These are phyloP conservation scores for Combretum micranthum DNA, from an alignment of 345 rosid species.

Conservation along the genomic window DNA sequence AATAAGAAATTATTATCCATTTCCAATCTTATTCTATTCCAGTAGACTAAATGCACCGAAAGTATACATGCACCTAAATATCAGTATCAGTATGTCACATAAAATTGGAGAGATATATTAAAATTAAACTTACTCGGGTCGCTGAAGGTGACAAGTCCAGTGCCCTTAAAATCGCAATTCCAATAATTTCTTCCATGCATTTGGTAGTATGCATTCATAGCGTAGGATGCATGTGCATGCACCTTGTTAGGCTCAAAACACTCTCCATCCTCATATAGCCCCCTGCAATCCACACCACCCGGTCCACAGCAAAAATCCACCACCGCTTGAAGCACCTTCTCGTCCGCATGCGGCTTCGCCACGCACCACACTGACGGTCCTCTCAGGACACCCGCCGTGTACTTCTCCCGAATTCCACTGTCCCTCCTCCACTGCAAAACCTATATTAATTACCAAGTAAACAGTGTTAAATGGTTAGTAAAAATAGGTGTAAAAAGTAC, in stretches of 20 bases:
- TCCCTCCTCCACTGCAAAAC: slow-evolving; percentile 26
- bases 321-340: slow-evolving; percentile 48
- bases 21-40: no score
- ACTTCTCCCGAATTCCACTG: slow-evolving; percentile 25
- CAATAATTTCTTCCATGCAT: slow-evolving; percentile 72
- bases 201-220: slow-evolving; percentile 65
- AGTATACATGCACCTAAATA: no score
- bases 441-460: no score
- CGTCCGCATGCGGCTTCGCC: slow-evolving; percentile 63
- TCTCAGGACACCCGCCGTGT: slow-evolving; percentile 12
- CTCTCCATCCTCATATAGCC: slow-evolving; percentile 33
- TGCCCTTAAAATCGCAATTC: slow-evolving; percentile 69
- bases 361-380: slow-evolving; percentile 73
- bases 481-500: no score
- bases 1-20: no score
- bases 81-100: neutral
- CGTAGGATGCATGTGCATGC: slow-evolving; percentile 61
- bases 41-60: no score
- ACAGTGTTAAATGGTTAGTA: no score
- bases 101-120: neutral
- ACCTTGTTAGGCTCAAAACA: slow-evolving; percentile 46
- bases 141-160: slow-evolving; percentile 55
- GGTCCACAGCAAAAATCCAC: slow-evolving; percentile 55
- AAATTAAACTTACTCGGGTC: slow-evolving; percentile 45
- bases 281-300: slow-evolving; percentile 69